Percentiles rank a stretch among this genome's conserved stretches.
These are phyloP conservation scores for Torulaspora quercuum DNA, from an alignment of 805 yeast species.

Conservation along the genomic window DNA sequence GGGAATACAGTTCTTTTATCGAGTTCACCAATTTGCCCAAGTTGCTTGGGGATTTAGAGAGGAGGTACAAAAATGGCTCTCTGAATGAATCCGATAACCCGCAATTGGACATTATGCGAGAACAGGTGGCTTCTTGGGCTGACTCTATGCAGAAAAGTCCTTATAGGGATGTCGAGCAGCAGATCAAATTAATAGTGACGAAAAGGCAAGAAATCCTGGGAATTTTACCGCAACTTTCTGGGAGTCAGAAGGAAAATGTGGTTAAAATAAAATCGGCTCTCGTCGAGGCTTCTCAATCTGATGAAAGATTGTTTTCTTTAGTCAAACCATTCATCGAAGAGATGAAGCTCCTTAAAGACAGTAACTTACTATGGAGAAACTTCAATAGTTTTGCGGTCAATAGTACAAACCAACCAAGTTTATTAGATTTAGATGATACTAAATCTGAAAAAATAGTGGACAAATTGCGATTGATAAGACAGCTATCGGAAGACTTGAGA, in stretches of 20 bases:
- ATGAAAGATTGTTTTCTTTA: conserved; percentile 49
- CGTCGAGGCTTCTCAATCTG: conserved; percentile 59
- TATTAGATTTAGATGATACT: conserved; percentile 67
- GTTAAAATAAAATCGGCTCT: conserved; percentile 56
- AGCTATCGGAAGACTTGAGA: conserved; percentile 57
- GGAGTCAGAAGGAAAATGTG: conserved; percentile 51
- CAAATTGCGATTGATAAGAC: conserved; percentile 50
- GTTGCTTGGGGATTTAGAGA: conserved; percentile 53
- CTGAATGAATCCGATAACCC: conserved; percentile 21
- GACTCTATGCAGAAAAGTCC: conserved; percentile 26
- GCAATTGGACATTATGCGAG: conserved; percentile 31
- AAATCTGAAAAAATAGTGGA: conserved; percentile 32
- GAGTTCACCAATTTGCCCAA: conserved; percentile 78
- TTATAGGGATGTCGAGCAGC: conserved; percentile 28
- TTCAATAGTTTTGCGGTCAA: conserved; percentile 25
- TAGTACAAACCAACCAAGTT: conserved; percentile 35
- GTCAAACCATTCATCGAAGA: conserved; percentile 44
- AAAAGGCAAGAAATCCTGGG: conserved; percentile 38
- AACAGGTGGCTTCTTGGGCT: conserved; percentile 33
- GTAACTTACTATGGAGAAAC: conserved; percentile 42
- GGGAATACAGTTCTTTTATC: conserved; percentile 71
- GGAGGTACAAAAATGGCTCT: conserved; percentile 33
- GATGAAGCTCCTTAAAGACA: conserved; percentile 44
- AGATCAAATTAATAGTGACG: conserved; percentile 39
- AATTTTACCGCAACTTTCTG: conserved; percentile 35